phyloP scores from a whole-genome alignment of 805 yeast genomes.

The Ogataea sp. region DNA sequence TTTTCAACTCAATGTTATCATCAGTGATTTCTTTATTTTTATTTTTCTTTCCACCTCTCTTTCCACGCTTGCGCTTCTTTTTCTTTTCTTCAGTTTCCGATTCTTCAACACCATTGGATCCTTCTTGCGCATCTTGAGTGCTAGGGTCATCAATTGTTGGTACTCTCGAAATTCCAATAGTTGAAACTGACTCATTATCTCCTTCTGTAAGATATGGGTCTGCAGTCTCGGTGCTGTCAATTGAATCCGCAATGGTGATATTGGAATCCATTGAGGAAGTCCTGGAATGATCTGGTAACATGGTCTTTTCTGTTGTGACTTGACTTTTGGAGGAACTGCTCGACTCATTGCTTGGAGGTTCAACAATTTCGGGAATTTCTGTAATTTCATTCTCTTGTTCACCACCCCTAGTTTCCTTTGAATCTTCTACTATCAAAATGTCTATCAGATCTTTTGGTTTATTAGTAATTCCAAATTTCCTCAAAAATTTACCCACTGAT shows the following conservation, averaged over 20 bases:
- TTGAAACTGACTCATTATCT: too few species aligned
- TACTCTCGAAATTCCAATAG: too few species aligned
- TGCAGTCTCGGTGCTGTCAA: too few species aligned
- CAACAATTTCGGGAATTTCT: constrained; percentile 1
- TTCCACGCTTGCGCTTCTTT: constrained; percentile 71
- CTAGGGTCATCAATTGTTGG: too few species aligned
- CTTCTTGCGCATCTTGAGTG: constrained; percentile 6
- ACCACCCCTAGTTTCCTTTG: constrained; percentile 1
- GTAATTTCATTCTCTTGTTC: neutral
- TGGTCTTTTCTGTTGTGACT: too few species aligned
- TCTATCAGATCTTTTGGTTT: constrained; percentile 27
- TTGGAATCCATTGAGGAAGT: too few species aligned
- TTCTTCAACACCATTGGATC: constrained; percentile 12
- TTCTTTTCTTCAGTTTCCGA: constrained; percentile 19
- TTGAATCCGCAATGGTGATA: too few species aligned
- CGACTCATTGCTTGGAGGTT: too few species aligned
- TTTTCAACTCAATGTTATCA: constrained; percentile 3
- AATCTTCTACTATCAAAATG: constrained; percentile 19
- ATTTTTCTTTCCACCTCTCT: constrained; percentile 71
- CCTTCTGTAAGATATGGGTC: too few species aligned
- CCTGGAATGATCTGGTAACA: too few species aligned
- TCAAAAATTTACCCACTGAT: constrained; percentile 22
- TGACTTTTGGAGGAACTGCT: too few species aligned
- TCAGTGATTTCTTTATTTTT: constrained; percentile 26
- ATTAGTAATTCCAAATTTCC: constrained; percentile 23